Evolutionary conservation across 2,329 filamentous ascomycete species (phyloP), one percentile per base, ranked within the genome.

Genomic region (Exophiala aquamarina): DNA sequence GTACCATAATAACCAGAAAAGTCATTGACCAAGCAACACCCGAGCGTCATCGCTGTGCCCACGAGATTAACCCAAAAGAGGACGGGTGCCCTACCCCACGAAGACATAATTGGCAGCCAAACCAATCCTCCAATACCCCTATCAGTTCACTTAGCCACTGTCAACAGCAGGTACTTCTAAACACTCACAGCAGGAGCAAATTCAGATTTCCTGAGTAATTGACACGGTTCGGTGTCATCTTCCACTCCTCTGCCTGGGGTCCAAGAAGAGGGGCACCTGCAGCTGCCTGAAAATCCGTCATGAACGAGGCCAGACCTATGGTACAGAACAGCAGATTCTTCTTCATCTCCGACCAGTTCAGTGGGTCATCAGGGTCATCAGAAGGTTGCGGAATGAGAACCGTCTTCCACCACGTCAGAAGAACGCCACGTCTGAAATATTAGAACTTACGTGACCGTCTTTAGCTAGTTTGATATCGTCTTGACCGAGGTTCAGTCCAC

Each of bases 331-430:
- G 11, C 2, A 34, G 17, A 31, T 44, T 35, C 15, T 50, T 47
- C 17, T 35, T 44, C 15, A 18, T 11, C 4, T n/a, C 15, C 4
- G 41, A 50, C 75, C 75, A 76, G 49, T 76, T 79, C 31, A 81
- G 63, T 2, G 77, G 77, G 50, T 79, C 77, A 36, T 77, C 73
- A 6, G 75, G 72, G 50, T 79, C 72, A 11, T 63, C 60, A 0
- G 73, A 74, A 1, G 77, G 77, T 0, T 67, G 66, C 2, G 77
- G 77, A 6, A 78, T 68, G 7, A 80, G 64, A 15, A 79, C 72
- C 42, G 78, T 74, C 37, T 76, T 6, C 6, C 32, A 11, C 6
- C n/a, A n/a, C n/a, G n/a, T n/a, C n/a, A n/a, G n/a, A n/a, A n/a
- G n/a, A n/a, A n/a, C n/a, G n/a, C n/a, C n/a, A n/a, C n/a, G n/a